Percentiles rank a stretch among this genome's conserved stretches.
phyloP scores from a whole-genome alignment of 352 stramenopile genomes.

The Aphanomyces cochlioides region DNA sequence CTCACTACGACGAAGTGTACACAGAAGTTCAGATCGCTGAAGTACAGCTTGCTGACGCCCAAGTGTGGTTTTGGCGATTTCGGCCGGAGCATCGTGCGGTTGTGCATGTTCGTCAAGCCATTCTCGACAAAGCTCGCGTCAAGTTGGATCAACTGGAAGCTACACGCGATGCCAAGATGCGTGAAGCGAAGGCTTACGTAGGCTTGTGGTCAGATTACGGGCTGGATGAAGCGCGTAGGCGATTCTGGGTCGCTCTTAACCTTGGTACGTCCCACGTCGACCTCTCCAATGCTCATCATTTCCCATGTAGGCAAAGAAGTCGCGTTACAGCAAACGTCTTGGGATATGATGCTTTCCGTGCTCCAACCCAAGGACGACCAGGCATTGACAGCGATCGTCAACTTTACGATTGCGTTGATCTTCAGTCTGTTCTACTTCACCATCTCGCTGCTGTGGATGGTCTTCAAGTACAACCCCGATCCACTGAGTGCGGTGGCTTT shows the following conservation, averaged over 20 bases:
- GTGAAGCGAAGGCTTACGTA: conserved; percentile 69
- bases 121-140: conserved; percentile 56
- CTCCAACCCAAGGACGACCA: conserved; percentile 69
- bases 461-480: conserved; percentile 79
- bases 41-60: conserved; percentile 55
- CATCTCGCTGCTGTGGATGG: conserved; percentile 78
- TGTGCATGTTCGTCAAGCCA: conserved; percentile 51
- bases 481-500: conserved; percentile 74
- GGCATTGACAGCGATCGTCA: conserved; percentile 74
- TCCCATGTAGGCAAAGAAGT: conserved; percentile 55
- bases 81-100: conserved; percentile 61
- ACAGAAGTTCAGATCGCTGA: conserved; percentile 51
- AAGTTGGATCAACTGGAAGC: conserved; percentile 55
- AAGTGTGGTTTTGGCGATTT: conserved; percentile 86
- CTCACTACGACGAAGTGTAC: conserved; percentile 71
- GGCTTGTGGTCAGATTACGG: conserved; percentile 83
- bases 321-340: conserved; percentile 83
- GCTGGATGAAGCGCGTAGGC: conserved; percentile 61
- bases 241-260: conserved; percentile 80
- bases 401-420: conserved; percentile 79
- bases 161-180: conserved; percentile 63
- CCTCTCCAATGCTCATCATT: not conserved
- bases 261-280: conserved; percentile 36
- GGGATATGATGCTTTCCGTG: conserved; percentile 76
- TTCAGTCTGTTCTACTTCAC: conserved; percentile 82